Conservation (phyloP, 108 stramenopile species). For the Pseudonitzschia multistriata region DNA sequence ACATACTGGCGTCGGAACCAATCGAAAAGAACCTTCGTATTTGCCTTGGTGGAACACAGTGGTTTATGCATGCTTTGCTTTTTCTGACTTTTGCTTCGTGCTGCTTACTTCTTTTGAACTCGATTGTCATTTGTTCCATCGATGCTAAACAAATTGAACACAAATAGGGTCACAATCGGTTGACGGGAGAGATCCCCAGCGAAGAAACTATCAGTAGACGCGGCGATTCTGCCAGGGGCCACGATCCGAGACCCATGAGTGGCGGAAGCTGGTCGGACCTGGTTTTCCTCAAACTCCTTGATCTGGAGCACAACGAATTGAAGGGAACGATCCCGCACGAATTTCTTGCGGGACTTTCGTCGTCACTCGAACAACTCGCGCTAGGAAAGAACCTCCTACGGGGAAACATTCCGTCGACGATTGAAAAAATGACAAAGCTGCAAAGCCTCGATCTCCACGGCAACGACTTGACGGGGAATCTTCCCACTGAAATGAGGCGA, state of each 20-base stretch:
- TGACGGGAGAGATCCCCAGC: slow-evolving; percentile 37
- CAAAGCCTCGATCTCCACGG: slow-evolving; percentile 22
- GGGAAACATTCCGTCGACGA: slow-evolving; percentile 49
- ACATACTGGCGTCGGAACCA: too few species aligned
- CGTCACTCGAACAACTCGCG: slow-evolving; percentile 17
- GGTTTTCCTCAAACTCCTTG: slow-evolving; percentile 2
- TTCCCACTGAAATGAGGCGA: slow-evolving; percentile 30
- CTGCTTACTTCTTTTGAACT: too few species aligned
- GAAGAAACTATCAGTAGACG: slow-evolving; percentile 3
- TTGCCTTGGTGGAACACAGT: too few species aligned
- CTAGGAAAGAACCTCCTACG: slow-evolving; percentile 46
- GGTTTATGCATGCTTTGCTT: too few species aligned
- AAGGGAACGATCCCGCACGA: slow-evolving; percentile 31
- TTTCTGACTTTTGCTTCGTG: too few species aligned
- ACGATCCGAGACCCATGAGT: not conserved
- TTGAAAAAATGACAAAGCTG: slow-evolving; percentile 38
- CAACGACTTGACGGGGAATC: slow-evolving; percentile 33
- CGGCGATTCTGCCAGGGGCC: not conserved
- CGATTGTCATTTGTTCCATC: too few species aligned
- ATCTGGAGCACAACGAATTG: slow-evolving; percentile 19
- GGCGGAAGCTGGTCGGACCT: slow-evolving; percentile 16
- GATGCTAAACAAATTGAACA: slow-evolving; percentile 14
- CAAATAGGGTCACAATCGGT: slow-evolving; percentile 19
- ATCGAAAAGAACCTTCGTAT: too few species aligned
- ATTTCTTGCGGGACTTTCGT: slow-evolving; percentile 11